Base-by-base conservation (phyloP, 225 moss, liverwort and hornwort species). In the Polytrichum formosum region DNA sequence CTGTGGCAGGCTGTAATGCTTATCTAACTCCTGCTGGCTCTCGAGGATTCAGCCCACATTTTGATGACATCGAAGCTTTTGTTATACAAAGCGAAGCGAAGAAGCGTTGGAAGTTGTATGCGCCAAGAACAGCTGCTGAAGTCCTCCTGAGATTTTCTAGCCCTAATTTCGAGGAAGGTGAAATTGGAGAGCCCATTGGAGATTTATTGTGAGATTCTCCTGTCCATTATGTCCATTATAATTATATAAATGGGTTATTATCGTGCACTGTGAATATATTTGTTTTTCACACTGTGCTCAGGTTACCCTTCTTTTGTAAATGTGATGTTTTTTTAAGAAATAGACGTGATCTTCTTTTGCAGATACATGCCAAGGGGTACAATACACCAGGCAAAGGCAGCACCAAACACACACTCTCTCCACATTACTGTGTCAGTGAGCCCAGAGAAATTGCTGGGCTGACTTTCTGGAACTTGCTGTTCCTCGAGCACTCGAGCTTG, bases 351-450 rank as follows among this genome's bases (percentile, higher is more conserved):
- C 59, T 88, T 33, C 7, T 7, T 33, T 33, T 33, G 7, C 33
- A 33, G 33, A 33, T 97, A 94, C 70, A 97, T 97, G 97, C 97
- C 97, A n/a, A 77, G 91, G 66, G 97, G 97, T 66, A 97, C 93
- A 22, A 92, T 97, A 17, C 96, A 94, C 68, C 96, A 94, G 81
- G 96, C 96, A 5, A 92, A 90, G 78, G 82, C 96, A 5, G 74
- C 83, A 28, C 10, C 79, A 0, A 91, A 91, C 23, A 72, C 76
- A 9, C 86, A 94, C 28, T 97, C 96, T 28, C 84, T 97, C 6
- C 96, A 97, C 82, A 80, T 97, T 35, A 97, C 94, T 10, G 91
- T 97, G 18, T 97, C 96, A 28, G 94, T 97, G 30, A 92, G 93
- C 2, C 2, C 96, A 97, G 76, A 87, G 90, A 19, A 97, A 93